Evolutionary conservation across 2,329 filamentous ascomycete genomes (phyloP), one percentile per base, ranked within the genome.

Genomic region (Metarhizium humberi): DNA sequence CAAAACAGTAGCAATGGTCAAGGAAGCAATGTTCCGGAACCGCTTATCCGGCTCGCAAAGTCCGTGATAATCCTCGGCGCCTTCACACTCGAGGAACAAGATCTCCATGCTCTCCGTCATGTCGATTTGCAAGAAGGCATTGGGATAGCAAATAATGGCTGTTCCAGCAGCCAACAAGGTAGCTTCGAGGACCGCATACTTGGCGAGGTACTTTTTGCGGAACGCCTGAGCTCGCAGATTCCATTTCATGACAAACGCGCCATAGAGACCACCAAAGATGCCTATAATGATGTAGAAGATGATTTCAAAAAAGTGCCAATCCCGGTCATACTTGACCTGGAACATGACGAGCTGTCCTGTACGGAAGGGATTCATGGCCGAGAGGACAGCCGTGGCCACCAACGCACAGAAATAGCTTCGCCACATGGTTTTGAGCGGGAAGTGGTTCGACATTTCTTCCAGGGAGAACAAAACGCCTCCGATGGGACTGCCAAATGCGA

Each of bases 31-130:
- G 73, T 95, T 95, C 54, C 78, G 77, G 77, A 86, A 86, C 29
- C 91, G 84, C 62, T 88, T 86, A 52, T 88, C 76, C 4, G 78
- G 68, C 69, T 96, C 88, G 78, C 94, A 99, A 16, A 99, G 81
- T 6, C 88, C 88, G 59, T 95, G 84, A 62, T 96, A 96, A 66
- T 92, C 90, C 67, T 95, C 88, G 20, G 79, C 86, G 5, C 88
- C 90, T 66, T 95, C 90, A 63, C 94, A 99, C 67, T 99, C 94
- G 14, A 88, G 80, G 69, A 99, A 99, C 11, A 99, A 75, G 59
- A 96, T 95, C 69, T 97, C 92, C 94, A 99, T 97, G 75, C 91
- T 96, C 74, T 97, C 92, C 0, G 94, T 96, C 94, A 99, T 97
- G 71, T 99, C 95, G 64, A 97, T 96, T 55, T 90, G 81, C 55